Conservation (phyloP, 768 basidiomycete genomes). For the Lactarius hatsudake region DNA sequence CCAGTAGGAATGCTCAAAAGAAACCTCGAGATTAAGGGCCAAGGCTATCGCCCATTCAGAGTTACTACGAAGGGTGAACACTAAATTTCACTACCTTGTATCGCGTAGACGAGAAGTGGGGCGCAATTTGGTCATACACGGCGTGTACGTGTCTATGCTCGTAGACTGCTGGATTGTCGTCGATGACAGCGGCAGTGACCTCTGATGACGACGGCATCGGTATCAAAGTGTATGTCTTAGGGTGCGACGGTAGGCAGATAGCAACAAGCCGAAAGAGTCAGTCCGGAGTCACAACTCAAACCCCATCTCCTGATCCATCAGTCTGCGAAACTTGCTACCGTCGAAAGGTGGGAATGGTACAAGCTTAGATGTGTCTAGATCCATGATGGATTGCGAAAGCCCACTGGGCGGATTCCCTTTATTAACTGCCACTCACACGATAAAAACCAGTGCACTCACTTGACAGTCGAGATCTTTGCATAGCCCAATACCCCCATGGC, state of each 20-base stretch:
- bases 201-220: conserved; percentile 36
- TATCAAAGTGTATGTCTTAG: conserved; percentile 2
- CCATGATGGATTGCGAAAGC: conserved; percentile 52
- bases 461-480: conserved; percentile 52
- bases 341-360: conserved; percentile 68
- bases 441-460: conserved; percentile 46
- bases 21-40: conserved; percentile 83
- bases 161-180: conserved; percentile 54
- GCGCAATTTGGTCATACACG: conserved; percentile 82
- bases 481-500: conserved; percentile 58
- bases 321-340: conserved; percentile 56
- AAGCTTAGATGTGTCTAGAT: conserved; percentile 45
- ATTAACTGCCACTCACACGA: not conserved
- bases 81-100: conserved; percentile 61
- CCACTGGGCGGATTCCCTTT: conserved; percentile 37
- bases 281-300: conserved; percentile 36
- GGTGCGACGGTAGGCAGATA: not conserved
- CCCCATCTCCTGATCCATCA: conserved; percentile 81
- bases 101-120: conserved; percentile 84
- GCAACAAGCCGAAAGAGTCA: not conserved
- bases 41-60: conserved; percentile 52
- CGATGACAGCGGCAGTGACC: conserved; percentile 36
- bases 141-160: conserved; percentile 76
- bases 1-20: conserved; percentile 67
- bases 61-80: conserved; percentile 1